Evolutionary conservation across 768 basidiomycete genomes (phyloP).

Genomic region (Lentinula edodes): DNA sequence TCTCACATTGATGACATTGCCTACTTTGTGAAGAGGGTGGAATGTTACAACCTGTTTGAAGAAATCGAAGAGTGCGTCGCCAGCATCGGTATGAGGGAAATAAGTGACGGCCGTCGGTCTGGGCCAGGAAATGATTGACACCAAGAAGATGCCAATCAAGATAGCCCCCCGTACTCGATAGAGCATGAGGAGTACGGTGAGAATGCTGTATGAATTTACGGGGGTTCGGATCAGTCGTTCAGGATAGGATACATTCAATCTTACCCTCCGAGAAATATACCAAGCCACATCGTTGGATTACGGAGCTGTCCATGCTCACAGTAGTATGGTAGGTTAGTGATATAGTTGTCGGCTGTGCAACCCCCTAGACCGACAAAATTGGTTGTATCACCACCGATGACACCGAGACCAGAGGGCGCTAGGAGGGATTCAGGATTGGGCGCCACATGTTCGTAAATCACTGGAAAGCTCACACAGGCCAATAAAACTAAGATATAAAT

Average conservation of each 20-base stretch:
- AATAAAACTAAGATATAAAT: slow-evolving; percentile 47
- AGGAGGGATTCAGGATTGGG: slow-evolving; percentile 1
- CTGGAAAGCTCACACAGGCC: slow-evolving; percentile 50
- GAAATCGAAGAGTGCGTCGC: slow-evolving; percentile 72
- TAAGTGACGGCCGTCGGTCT: slow-evolving; percentile 75
- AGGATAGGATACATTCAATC: slow-evolving; percentile 17
- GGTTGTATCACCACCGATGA: slow-evolving; percentile 67
- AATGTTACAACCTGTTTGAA: slow-evolving; percentile 84
- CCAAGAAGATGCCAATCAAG: slow-evolving; percentile 77
- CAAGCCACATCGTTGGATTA: slow-evolving; percentile 83
- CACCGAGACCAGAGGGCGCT: slow-evolving; percentile 65
- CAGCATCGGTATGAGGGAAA: slow-evolving; percentile 68
- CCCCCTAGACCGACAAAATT: slow-evolving; percentile 77
- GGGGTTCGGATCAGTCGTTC: neutral
- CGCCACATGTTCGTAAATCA: neutral
- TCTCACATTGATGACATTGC: slow-evolving; percentile 65
- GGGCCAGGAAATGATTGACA: slow-evolving; percentile 86
- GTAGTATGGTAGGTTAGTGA: slow-evolving; percentile 45
- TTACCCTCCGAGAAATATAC: slow-evolving; percentile 78
- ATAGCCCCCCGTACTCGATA: slow-evolving; percentile 83
- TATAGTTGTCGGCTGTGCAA: slow-evolving; percentile 54
- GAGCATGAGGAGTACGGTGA: slow-evolving; percentile 77
- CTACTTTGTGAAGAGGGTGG: slow-evolving; percentile 53
- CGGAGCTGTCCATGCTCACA: slow-evolving; percentile 62
- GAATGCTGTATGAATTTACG: slow-evolving; percentile 37